phyloP scores from a whole-genome alignment of 2,329 filamentous ascomycete species.

The Paraphoma chrysanthemicola region DNA sequence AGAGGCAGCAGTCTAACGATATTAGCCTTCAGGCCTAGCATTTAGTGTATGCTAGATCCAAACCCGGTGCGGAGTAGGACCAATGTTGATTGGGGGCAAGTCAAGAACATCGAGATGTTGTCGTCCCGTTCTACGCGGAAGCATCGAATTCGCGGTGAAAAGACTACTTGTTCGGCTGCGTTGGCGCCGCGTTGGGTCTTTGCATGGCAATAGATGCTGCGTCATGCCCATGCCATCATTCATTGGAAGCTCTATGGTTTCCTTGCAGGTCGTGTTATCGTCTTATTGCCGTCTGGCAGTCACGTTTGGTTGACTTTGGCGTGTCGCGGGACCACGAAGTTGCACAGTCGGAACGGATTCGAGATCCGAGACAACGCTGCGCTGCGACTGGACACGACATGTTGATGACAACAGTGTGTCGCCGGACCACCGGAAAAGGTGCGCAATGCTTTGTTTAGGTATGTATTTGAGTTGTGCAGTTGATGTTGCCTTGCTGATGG shows the following conservation, averaged over 20 bases:
- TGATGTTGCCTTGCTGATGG: neutral
- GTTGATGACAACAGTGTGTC: slow-evolving; percentile 1
- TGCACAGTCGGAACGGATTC: slow-evolving; percentile 6
- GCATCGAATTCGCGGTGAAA: neutral
- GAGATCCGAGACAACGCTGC: slow-evolving; percentile 20
- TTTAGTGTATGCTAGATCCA: neutral
- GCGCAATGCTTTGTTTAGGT: neutral
- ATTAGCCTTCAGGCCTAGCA: neutral
- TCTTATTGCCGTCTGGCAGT: slow-evolving; percentile 1
- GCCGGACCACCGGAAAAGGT: neutral
- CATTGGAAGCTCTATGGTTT: neutral
- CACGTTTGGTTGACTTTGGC: neutral
- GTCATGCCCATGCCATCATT: neutral
- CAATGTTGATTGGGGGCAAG: slow-evolving; percentile 1
- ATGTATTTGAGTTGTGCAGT: neutral
- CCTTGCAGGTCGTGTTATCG: slow-evolving; percentile 15
- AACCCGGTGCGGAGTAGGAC: neutral
- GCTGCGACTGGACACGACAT: slow-evolving; percentile 26
- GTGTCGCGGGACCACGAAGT: slow-evolving; percentile 1
- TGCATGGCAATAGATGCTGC: neutral
- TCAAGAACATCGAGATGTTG: slow-evolving; percentile 5
- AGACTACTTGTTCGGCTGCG: neutral
- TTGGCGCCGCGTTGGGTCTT: neutral
- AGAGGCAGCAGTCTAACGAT: neutral
- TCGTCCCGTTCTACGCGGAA: neutral